A percentile compares a stretch with the other conserved stretches of the same genome.
Conservation (phyloP, 371 early-diverging fungal species). For the Mortierella sp. region DNA sequence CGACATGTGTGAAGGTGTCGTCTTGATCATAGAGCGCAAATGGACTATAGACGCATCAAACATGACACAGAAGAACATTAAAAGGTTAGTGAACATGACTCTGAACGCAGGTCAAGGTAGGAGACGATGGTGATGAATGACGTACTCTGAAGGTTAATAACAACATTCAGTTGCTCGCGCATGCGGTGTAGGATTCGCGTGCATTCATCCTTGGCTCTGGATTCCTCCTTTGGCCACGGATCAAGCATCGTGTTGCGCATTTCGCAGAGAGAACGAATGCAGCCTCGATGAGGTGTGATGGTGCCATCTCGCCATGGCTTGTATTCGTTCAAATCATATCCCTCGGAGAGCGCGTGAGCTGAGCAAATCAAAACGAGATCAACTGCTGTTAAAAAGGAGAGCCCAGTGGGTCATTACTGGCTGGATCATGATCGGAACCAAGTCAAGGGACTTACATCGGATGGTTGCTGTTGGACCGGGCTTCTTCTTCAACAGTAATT, state of each 20-base stretch:
- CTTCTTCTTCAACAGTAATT: conserved; percentile 14
- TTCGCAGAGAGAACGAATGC: conserved; percentile 15
- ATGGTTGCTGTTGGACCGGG: conserved; percentile 12
- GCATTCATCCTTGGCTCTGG: conserved; percentile 43
- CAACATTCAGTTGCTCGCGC: conserved; percentile 52
- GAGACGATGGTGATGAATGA: neutral
- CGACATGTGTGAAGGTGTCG: conserved; percentile 36
- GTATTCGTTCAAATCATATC: conserved; percentile 43
- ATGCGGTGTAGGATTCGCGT: conserved; percentile 45
- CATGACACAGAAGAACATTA: neutral
- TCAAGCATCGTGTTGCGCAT: conserved; percentile 26
- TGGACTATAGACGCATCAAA: conserved; percentile 23
- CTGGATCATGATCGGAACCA: no score
- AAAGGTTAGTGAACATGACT: neutral
- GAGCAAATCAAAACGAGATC: no score
- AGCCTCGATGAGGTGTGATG: conserved; percentile 21
- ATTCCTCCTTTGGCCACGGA: conserved; percentile 44
- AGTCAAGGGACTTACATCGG: conserved; percentile 22
- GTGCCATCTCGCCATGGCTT: conserved; percentile 50
- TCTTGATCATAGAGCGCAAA: conserved; percentile 44
- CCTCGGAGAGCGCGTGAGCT: conserved; percentile 44
- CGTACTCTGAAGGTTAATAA: conserved; percentile 52
- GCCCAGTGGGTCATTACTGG: no score
- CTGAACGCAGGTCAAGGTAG: no score
- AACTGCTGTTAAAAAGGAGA: no score